Conservation (phyloP, 192 early-diverging fungal species). For the Thamnidium elegans region DNA sequence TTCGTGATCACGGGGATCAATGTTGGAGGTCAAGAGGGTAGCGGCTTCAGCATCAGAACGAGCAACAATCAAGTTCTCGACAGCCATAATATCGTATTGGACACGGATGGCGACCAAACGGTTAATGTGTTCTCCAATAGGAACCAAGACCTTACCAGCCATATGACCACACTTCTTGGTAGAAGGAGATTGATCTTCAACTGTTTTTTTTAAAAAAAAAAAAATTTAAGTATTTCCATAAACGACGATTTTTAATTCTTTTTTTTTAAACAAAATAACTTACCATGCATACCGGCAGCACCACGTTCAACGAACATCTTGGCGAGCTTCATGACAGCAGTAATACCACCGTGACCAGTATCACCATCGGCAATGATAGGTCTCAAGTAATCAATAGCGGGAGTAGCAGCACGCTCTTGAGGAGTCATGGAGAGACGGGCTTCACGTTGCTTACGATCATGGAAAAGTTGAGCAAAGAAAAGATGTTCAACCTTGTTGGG, state of each 20-base stretch:
- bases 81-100: constrained; percentile 98
- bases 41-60: constrained; percentile 98
- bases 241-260: neutral
- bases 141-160: constrained; percentile 98
- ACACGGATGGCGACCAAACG: constrained; percentile 91
- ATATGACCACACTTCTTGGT: constrained; percentile 99
- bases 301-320: constrained; percentile 98
- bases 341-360: constrained; percentile 98
- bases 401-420: constrained; percentile 63
- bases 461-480: constrained; percentile 97
- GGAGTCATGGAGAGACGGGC: constrained; percentile 73
- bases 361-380: constrained; percentile 98
- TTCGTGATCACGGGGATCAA: constrained; percentile 93
- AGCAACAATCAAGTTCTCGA: constrained; percentile 90
- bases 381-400: constrained; percentile 85
- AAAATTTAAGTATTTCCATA: neutral
- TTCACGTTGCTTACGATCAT: constrained; percentile 96
- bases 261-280: constrained; percentile 16
- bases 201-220: constrained; percentile 15
- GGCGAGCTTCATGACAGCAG: constrained; percentile 95
- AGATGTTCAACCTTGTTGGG: constrained; percentile 99
- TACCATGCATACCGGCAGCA: constrained; percentile 88
- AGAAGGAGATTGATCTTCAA: constrained; percentile 91
- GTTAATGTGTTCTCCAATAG: constrained; percentile 98
- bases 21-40: constrained; percentile 94